Percentiles rank a stretch among this genome's conserved stretches.
Evolutionary conservation across 2,329 filamentous ascomycete genomes (phyloP).

Genomic region (Celoporthe dispersa): DNA sequence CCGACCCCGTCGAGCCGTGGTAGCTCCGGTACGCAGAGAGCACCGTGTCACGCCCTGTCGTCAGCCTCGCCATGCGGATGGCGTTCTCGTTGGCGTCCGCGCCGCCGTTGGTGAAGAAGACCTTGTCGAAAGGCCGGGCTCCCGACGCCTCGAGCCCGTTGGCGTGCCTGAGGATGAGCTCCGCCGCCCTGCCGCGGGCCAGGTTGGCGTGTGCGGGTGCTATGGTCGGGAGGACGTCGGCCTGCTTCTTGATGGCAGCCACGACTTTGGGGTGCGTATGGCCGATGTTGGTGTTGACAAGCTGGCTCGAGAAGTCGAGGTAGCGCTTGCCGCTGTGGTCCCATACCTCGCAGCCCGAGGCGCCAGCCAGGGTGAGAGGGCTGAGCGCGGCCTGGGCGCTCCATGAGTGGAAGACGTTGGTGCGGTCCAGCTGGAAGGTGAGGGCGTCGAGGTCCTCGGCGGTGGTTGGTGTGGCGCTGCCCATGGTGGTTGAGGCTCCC

Average conservation of each 20-base stretch:
- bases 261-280: constrained; percentile 28
- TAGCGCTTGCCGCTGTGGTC: constrained; percentile 29
- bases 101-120: constrained; percentile 30
- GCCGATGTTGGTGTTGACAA: constrained; percentile 29
- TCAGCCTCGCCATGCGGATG: constrained; percentile 28
- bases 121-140: constrained; percentile 25
- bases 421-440: constrained; percentile 26
- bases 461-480: constrained; percentile 22
- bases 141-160: too few species aligned
- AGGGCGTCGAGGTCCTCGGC: constrained; percentile 23
- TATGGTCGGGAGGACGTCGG: constrained; percentile 23
- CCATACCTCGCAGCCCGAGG: constrained; percentile 27
- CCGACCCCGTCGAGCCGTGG: constrained; percentile 33
- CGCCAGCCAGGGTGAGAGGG: constrained; percentile 24
- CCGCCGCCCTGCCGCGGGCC: constrained; percentile 24
- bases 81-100: constrained; percentile 29
- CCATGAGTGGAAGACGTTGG: constrained; percentile 30
- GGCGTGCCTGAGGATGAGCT: constrained; percentile 29
- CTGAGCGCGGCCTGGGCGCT: constrained; percentile 26
- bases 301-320: constrained; percentile 29
- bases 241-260: constrained; percentile 29
- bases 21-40: constrained; percentile 31
- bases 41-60: constrained; percentile 29
- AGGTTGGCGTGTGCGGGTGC: constrained; percentile 28
- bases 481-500: constrained; percentile 15